Base-by-base conservation (phyloP, 2,329 filamentous ascomycete species). In the Hortaea sp. region DNA sequence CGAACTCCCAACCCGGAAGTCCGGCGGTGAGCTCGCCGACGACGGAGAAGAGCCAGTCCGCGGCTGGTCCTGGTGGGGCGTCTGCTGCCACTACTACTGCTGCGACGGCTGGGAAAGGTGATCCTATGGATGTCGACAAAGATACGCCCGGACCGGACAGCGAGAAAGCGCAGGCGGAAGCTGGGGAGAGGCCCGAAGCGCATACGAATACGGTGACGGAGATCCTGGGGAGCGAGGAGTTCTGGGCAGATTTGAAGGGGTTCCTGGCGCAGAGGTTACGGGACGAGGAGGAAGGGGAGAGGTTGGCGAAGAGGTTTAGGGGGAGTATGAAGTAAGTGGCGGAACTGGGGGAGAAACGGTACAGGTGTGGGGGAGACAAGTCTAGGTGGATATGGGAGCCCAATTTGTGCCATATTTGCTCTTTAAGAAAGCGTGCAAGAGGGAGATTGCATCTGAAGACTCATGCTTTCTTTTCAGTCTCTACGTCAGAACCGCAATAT, bases 211-310 rank as follows among this genome's bases (percentile, higher is more conserved):
- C 43, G 13, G 56, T 54, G 6, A 55, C 56, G 6, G 44, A 67
- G 45, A 75, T 84, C 13, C 62, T 94, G 53, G 69, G 78, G 59
- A 83, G 79, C 9, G 78, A 83, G 5, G 81, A 76, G 46, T 98
- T 98, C 62, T 98, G 92, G 92, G 69, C 68, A 6, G 92, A 97
- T 69, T 66, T 98, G 52, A 80, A 81, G 61, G 84, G 78, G 0
- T 97, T 90, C 66, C 63, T 98, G 63, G 69, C 80, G 60, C 85
- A 89, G 70, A 78, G 87, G 63, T 68, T 95, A 57, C 81, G 84
- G 66, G 84, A 94, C 62, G 80, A 74, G 43, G 63, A 62, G 2
- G 74, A 77, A 60, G 85, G 84, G 1, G 77, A 78, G 54, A 77
- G 80, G 57, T 64, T 90, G 57, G 75, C 76, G 32, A 69, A 64